Conservation (phyloP, 768 basidiomycete genomes). For the Pulveroboletus ravenelii region DNA sequence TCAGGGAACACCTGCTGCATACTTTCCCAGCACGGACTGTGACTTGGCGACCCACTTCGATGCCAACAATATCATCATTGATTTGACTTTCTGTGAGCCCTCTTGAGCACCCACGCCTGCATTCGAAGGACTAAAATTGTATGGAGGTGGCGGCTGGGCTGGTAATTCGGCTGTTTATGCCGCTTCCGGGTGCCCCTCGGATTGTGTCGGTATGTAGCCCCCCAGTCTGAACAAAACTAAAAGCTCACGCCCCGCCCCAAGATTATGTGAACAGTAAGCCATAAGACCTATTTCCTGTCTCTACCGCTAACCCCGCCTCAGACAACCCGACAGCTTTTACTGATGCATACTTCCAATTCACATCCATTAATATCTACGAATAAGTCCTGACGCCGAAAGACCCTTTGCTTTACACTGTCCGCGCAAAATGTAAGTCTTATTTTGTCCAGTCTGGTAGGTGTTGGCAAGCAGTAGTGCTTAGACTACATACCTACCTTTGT, state of each 20-base stretch:
- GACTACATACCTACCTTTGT: too few species aligned
- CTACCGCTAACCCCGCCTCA: neutral
- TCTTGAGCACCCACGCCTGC: too few species aligned
- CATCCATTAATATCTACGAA: slow-evolving; percentile 36
- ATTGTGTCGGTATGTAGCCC: slow-evolving; percentile 23
- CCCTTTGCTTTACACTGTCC: too few species aligned
- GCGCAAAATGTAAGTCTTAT: too few species aligned
- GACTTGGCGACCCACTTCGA: slow-evolving; percentile 35
- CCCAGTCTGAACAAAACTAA: neutral
- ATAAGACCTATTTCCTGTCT: neutral
- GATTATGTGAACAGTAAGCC: slow-evolving; percentile 28
- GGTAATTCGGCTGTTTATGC: slow-evolving; percentile 24
- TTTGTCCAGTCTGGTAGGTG: too few species aligned
- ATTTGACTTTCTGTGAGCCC: slow-evolving; percentile 31
- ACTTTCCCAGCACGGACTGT: slow-evolving; percentile 38
- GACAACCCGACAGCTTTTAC: slow-evolving; percentile 38
- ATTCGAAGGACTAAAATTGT: neutral
- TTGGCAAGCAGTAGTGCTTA: too few species aligned
- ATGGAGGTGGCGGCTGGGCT: slow-evolving; percentile 29
- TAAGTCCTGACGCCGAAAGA: neutral
- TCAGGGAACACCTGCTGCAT: slow-evolving; percentile 32
- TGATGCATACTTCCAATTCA: slow-evolving; percentile 40
- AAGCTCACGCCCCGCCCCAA: neutral
- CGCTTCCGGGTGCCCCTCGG: slow-evolving; percentile 29
- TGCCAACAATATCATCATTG: slow-evolving; percentile 32